These are phyloP conservation scores for Sporothrix sp. DNA, from an alignment of 2,329 filamentous ascomycete species.

Conservation along the genomic window DNA sequence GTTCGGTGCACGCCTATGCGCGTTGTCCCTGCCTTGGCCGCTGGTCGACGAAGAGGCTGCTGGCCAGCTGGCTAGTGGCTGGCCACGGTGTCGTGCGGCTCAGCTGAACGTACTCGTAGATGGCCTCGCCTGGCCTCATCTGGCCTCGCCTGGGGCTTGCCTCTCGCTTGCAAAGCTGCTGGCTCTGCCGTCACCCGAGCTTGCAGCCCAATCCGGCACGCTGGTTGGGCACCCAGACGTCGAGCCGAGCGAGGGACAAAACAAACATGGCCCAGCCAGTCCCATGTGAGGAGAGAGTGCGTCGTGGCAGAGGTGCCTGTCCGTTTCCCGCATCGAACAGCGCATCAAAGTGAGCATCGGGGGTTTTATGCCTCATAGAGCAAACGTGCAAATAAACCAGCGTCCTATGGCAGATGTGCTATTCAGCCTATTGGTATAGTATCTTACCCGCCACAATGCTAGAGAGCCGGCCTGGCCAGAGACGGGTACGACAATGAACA, in stretches of 20 bases:
- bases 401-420: no score
- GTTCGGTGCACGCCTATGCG: slow-evolving; percentile 5
- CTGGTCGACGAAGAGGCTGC: background rate
- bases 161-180: background rate
- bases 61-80: slow-evolving; percentile 16
- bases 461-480: no score
- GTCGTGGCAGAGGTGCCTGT: no score
- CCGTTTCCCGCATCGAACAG: no score
- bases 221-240: slow-evolving; percentile 39
- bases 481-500: no score
- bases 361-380: no score
- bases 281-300: no score
- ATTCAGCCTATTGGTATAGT: no score
- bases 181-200: background rate
- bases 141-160: background rate
- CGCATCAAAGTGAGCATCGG: no score
- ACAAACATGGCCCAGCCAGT: no score
- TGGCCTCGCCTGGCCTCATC: background rate
- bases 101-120: background rate
- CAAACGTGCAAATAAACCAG: no score
- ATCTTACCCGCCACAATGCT: no score
- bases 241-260: background rate
- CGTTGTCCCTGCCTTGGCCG: background rate
- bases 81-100: slow-evolving; percentile 1
- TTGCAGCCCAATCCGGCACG: slow-evolving; percentile 17